Conservation (phyloP, 2,329 filamentous ascomycete species). For the Fusarium sambucinum region DNA sequence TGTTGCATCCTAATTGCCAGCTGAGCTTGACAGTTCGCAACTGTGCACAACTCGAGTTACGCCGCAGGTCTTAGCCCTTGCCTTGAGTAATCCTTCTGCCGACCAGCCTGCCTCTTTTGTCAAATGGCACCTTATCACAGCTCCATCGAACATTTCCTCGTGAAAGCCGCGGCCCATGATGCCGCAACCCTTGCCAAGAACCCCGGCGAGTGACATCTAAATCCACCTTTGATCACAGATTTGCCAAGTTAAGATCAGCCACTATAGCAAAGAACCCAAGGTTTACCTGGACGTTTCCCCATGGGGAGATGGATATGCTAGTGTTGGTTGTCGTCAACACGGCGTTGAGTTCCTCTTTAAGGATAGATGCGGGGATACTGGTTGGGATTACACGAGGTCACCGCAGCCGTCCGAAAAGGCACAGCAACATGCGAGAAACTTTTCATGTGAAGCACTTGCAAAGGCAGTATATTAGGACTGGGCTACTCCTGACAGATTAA, state of each 20-base stretch:
- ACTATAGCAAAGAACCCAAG: conserved; percentile 27
- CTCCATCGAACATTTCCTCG: background rate
- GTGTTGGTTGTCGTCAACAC: conserved; percentile 19
- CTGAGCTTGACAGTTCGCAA: conserved; percentile 4
- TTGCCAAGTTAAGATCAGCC: conserved; percentile 29
- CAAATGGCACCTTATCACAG: background rate
- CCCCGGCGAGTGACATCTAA: conserved; percentile 16
- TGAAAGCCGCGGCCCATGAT: conserved; percentile 38
- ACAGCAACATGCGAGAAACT: background rate
- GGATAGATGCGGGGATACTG: conserved; percentile 40
- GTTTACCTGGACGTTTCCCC: conserved; percentile 27
- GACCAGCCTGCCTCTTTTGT: conserved; percentile 13
- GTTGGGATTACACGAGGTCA: conserved; percentile 39
- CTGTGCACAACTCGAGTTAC: conserved; percentile 4
- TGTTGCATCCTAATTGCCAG: background rate
- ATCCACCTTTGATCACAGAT: conserved; percentile 28
- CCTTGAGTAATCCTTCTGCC: conserved; percentile 3
- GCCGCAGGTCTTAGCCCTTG: conserved; percentile 1
- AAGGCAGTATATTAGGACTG: conserved; percentile 34
- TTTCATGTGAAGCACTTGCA: conserved; percentile 35
- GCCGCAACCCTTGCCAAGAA: conserved; percentile 25
- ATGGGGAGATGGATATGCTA: conserved; percentile 31
- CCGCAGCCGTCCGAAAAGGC: conserved; percentile 31
- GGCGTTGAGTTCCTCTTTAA: conserved; percentile 37
- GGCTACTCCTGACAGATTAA: conserved; percentile 5